Evolutionary conservation across 371 early-diverging fungal species (phyloP), one percentile per base, ranked within the genome.

Genomic region (Apophysomyces sp.): DNA sequence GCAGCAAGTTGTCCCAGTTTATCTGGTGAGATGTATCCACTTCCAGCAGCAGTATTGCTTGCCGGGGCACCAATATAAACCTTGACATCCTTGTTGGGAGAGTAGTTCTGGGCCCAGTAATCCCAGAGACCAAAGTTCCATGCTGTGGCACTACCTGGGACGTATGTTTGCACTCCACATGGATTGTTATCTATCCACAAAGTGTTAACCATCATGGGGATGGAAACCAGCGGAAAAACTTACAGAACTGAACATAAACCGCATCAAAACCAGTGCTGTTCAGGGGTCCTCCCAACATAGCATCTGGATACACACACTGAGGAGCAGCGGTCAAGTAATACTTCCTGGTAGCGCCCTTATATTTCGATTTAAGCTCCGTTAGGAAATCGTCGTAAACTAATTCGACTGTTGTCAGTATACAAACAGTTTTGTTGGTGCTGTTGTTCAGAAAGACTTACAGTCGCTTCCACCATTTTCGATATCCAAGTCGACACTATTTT

Each of bases 321-420:
- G 92, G 92, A 4, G 92, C 90, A 31, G 86, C 86, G 0, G 90
- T 81, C n/a, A 90, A 75, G 52, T 87, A 89, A 60, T 89, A 91
- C n/a, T 69, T 71, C 40, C 71, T 73, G 16, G 66, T 63, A 6
- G 16, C n/a, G 13, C 21, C 21, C 31, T 57, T 40, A 49, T 79
- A 85, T 40, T 82, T 63, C 4, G 75, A 53, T 41, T 78, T 75
- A 18, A 87, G 68, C 54, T 72, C 66, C 34, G 69, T 72, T 56
- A 87, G 68, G 55, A 88, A 85, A 11, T 77, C 68, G 0, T 73
- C 60, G 58, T 89, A 92, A 4, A 87, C 89, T 80, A 68, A 36
- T 52, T 11, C 21, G 18, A 30, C n/a, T 11, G 34, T 34, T 34
- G 8, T 34, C 34, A 36, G 40, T 27, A 28, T 6, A 34, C 11